Conservation (phyloP, 148 eudicot species). For the Rhododendron ferrugineum region DNA sequence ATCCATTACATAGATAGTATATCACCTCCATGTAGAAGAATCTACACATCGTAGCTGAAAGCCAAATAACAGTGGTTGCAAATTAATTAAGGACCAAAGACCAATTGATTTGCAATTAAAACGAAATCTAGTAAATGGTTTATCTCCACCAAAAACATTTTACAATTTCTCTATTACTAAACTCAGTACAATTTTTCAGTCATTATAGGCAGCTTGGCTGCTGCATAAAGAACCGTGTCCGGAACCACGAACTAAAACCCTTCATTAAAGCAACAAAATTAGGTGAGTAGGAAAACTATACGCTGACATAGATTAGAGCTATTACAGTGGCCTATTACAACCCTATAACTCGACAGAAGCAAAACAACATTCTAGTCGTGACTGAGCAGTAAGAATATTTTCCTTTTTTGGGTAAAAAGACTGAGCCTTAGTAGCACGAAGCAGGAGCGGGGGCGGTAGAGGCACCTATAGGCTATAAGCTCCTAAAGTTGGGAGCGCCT, state of each 20-base stretch:
- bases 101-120: neutral
- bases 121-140: neutral
- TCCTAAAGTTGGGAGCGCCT: too few species aligned
- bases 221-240: neutral
- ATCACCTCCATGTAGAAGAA: neutral
- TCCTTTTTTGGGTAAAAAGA: neutral
- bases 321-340: neutral
- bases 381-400: neutral
- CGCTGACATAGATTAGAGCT: neutral
- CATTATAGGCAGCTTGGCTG: neutral
- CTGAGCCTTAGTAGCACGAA: neutral
- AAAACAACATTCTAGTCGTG: neutral
- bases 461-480: too few species aligned
- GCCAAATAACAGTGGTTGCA: neutral
- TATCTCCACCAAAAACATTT: neutral
- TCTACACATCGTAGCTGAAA: neutral
- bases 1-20: neutral
- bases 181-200: neutral
- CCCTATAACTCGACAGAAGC: neutral
- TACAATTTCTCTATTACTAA: neutral
- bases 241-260: neutral
- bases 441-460: too few species aligned
- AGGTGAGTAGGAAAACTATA: neutral
- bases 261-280: neutral
- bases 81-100: neutral